Percentiles rank a stretch among this genome's conserved stretches.
Evolutionary conservation across 192 early-diverging fungal genomes (phyloP).

Genomic region (Backusella circina): DNA sequence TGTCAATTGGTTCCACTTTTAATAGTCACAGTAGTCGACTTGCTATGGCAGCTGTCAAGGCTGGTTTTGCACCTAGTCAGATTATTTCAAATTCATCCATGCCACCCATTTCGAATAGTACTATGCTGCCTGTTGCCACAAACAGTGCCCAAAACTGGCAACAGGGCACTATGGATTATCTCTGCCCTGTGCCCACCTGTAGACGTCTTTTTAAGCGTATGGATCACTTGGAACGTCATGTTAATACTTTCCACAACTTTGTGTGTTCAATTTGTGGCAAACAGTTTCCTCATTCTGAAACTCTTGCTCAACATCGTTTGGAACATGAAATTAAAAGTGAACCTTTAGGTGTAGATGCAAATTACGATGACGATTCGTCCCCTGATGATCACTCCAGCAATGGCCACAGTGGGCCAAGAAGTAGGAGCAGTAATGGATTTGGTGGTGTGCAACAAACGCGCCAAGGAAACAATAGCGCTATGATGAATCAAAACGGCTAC

Average conservation of each 20-base stretch:
- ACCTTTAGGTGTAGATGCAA: not conserved
- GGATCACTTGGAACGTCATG: conserved; percentile 6
- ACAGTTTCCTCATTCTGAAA: conserved; percentile 5
- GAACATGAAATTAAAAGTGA: not conserved
- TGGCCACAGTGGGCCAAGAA: not conserved
- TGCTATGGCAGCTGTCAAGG: conserved; percentile 23
- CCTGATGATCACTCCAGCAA: conserved; percentile 5
- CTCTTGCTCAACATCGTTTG: conserved; percentile 10
- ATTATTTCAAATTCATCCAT: not conserved
- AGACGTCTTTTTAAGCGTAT: not conserved
- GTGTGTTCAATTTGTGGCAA: conserved; percentile 10
- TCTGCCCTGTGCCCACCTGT: conserved; percentile 4
- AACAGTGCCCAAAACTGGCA: not conserved
- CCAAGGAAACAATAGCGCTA: not conserved
- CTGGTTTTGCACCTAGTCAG: conserved; percentile 8
- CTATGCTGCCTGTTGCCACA: not conserved
- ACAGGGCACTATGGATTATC: not conserved
- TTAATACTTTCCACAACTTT: not conserved
- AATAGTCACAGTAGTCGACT: conserved; percentile 13
- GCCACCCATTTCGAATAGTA: not conserved
- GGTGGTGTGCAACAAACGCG: not conserved
- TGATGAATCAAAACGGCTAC: conserved; percentile 1
- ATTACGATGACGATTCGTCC: not conserved
- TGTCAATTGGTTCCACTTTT: not conserved
- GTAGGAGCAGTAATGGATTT: not conserved